A percentile compares a stretch with the other conserved stretches of the same genome.
These are phyloP conservation scores for Cylindrotheca closterium DNA, from an alignment of 108 stramenopile species.

Conservation along the genomic window DNA sequence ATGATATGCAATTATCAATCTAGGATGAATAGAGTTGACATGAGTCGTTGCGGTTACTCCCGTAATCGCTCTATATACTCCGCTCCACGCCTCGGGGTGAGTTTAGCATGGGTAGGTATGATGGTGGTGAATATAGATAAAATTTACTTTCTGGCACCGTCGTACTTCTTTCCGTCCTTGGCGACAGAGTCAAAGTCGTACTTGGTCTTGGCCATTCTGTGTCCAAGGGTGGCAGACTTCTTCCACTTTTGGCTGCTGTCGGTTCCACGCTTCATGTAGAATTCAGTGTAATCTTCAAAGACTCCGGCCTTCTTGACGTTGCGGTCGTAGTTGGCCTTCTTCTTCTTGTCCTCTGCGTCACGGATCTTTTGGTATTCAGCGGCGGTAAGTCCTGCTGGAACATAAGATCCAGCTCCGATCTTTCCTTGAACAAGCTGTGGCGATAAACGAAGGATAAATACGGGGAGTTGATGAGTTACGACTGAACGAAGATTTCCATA, in stretches of 20 bases:
- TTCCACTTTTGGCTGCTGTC: slow-evolving; percentile 54
- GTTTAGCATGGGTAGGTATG: too few relatives aligned
- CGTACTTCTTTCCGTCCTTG: slow-evolving; percentile 35
- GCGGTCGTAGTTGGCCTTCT: slow-evolving; percentile 70
- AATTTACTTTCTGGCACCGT: slow-evolving; percentile 5
- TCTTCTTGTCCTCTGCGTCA: slow-evolving; percentile 51
- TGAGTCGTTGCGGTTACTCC: background rate
- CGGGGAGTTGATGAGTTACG: slow-evolving; percentile 4
- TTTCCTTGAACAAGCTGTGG: slow-evolving; percentile 42
- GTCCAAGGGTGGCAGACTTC: slow-evolving; percentile 68
- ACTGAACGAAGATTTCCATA: background rate
- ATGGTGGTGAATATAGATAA: background rate
- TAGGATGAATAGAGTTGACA: background rate
- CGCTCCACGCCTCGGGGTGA: too few relatives aligned
- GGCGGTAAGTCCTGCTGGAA: slow-evolving; percentile 70
- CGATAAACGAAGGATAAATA: background rate
- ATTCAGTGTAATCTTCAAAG: slow-evolving; percentile 80
- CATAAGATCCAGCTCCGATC: slow-evolving; percentile 64
- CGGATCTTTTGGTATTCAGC: slow-evolving; percentile 75
- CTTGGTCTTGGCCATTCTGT: slow-evolving; percentile 72
- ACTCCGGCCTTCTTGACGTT: slow-evolving; percentile 84
- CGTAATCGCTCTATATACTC: too few relatives aligned
- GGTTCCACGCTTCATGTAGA: slow-evolving; percentile 76
- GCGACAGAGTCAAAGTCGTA: slow-evolving; percentile 20
- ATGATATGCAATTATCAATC: background rate